phyloP scores from a whole-genome alignment of 164 flowering plant genomes.

The Tinospora cordifolia region DNA sequence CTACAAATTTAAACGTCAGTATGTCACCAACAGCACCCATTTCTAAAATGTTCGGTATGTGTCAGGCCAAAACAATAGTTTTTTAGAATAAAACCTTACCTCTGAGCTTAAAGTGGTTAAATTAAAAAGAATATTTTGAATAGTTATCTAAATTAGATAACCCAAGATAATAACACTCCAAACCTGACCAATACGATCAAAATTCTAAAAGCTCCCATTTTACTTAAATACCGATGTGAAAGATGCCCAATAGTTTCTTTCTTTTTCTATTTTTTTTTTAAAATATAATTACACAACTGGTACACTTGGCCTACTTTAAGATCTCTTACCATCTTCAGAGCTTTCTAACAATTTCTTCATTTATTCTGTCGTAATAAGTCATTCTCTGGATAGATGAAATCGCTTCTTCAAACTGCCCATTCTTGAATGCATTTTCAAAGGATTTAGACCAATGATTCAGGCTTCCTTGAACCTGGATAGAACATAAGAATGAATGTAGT shows the following conservation, averaged over 20 bases:
- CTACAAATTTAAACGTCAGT: background rate
- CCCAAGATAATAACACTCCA: no score
- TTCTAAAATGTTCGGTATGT: no score
- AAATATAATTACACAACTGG: background rate
- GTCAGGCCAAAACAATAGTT: no score
- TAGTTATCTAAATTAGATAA: no score
- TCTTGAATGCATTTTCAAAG: slow-evolving; percentile 49
- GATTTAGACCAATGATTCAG: slow-evolving; percentile 43
- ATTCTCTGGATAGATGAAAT: slow-evolving; percentile 52
- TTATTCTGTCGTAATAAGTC: slow-evolving; percentile 73
- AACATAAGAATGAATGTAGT: background rate
- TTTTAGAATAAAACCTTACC: no score
- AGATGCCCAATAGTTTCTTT: background rate
- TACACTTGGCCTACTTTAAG: background rate
- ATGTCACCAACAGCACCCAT: background rate
- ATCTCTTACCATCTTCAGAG: slow-evolving; percentile 33
- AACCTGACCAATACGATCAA: no score
- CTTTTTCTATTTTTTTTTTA: background rate
- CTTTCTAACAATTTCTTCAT: slow-evolving; percentile 70
- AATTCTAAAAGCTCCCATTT: no score
- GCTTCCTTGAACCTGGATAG: slow-evolving; percentile 47
- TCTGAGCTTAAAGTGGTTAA: no score
- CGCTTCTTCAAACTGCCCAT: slow-evolving; percentile 52
- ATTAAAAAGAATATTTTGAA: no score
- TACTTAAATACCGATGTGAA: no score